Evolutionary conservation across 164 flowering plant genomes (phyloP).

Genomic region (Houttuynia cordata): DNA sequence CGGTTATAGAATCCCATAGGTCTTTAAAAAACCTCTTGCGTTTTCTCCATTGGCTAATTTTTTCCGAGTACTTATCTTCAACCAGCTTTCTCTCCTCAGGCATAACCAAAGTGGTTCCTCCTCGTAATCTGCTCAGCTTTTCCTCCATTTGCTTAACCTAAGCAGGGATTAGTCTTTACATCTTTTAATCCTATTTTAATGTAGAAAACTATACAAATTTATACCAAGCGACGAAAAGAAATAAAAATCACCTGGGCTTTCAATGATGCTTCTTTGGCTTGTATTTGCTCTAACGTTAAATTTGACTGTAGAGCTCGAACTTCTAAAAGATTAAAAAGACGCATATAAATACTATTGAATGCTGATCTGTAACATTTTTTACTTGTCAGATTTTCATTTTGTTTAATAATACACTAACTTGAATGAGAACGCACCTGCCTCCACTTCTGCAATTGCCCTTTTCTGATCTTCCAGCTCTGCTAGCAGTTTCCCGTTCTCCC

Average conservation of each 20-base stretch:
- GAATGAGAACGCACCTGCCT: conserved; percentile 42
- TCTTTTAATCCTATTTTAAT: background rate
- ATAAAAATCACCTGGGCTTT: conserved; percentile 38
- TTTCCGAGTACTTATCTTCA: conserved; percentile 13
- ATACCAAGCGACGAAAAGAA: background rate
- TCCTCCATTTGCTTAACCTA: conserved; percentile 27
- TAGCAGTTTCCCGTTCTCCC: conserved; percentile 59
- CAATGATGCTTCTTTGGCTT: conserved; percentile 39
- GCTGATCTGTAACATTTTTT: background rate
- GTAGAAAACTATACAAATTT: background rate
- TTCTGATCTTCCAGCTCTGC: conserved; percentile 47
- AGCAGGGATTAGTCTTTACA: conserved; percentile 1
- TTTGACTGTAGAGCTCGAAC: conserved; percentile 70
- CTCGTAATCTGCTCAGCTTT: conserved; percentile 19
- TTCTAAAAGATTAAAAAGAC: conserved; percentile 33
- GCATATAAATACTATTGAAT: background rate
- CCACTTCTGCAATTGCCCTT: conserved; percentile 49
- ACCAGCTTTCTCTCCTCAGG: conserved; percentile 24
- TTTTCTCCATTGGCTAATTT: conserved; percentile 70
- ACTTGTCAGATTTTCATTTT: background rate
- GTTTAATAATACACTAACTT: background rate
- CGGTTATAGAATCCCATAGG: conserved; percentile 10
- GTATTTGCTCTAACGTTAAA: conserved; percentile 69
- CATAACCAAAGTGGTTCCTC: conserved; percentile 22
- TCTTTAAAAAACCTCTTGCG: conserved; percentile 51